A percentile compares a stretch with the other conserved stretches of the same genome.
These are phyloP conservation scores for Periconia sp. DNA, from an alignment of 2,329 filamentous ascomycete species.

Conservation along the genomic window DNA sequence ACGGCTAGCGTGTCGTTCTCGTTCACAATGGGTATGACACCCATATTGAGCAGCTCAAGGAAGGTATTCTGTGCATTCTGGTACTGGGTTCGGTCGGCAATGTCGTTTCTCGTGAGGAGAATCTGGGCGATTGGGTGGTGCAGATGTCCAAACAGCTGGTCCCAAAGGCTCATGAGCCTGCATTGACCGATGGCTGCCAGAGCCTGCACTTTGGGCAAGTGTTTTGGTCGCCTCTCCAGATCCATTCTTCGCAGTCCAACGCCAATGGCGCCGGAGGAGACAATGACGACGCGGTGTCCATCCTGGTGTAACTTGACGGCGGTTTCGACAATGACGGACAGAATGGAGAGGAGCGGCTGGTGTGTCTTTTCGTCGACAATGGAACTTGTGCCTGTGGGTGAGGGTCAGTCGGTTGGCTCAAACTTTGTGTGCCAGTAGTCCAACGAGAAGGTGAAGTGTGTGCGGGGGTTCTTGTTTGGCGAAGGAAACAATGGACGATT, in stretches of 20 bases:
- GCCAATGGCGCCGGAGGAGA: constrained; percentile 95
- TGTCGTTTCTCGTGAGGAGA: constrained; percentile 90
- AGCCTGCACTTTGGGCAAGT: constrained; percentile 87
- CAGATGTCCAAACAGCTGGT: constrained; percentile 84
- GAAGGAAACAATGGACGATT: constrained; percentile 33
- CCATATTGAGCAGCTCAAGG: constrained; percentile 85
- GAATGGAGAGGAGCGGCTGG: constrained; percentile 85
- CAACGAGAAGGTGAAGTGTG: no score
- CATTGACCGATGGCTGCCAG: constrained; percentile 96
- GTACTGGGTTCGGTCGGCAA: constrained; percentile 93
- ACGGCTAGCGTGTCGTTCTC: constrained; percentile 98
- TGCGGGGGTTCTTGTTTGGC: constrained; percentile 16
- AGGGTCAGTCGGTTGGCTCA: constrained; percentile 27
- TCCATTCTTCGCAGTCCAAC: constrained; percentile 91
- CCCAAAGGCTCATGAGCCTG: constrained; percentile 92
- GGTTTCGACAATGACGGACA: constrained; percentile 92
- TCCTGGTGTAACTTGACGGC: constrained; percentile 83
- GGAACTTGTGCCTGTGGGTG: constrained; percentile 84
- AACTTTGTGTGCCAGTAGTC: neutral
- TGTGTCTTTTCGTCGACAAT: constrained; percentile 96
- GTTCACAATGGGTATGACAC: constrained; percentile 97
- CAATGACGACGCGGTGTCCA: constrained; percentile 92
- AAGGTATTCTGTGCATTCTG: constrained; percentile 97
- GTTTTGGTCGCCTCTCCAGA: constrained; percentile 81
- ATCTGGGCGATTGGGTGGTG: constrained; percentile 93